Evolutionary conservation across 306 rosid species (phyloP).

Genomic region (Prosopis cineraria): DNA sequence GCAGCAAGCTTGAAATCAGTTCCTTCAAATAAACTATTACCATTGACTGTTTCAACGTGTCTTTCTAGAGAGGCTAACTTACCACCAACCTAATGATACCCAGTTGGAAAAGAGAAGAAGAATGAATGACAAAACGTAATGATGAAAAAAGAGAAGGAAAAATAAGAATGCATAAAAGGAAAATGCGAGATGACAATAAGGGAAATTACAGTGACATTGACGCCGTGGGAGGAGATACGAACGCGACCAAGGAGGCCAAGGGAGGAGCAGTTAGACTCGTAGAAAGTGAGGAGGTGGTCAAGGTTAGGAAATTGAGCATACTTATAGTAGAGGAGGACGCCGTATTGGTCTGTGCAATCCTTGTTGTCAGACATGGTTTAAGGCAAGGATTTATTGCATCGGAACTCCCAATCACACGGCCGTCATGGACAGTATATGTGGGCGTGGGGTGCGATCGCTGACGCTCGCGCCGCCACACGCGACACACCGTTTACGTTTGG

Average conservation of each 20-base stretch:
- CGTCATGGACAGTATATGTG: not conserved
- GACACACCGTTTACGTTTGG: too few relatives aligned
- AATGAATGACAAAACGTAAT: not conserved
- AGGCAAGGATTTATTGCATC: slow-evolving; percentile 14
- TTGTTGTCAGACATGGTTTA: slow-evolving; percentile 43
- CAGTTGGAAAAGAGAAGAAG: not conserved
- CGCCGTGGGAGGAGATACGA: slow-evolving; percentile 82
- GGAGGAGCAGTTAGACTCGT: slow-evolving; percentile 70
- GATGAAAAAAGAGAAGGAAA: not conserved
- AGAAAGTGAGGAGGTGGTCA: slow-evolving; percentile 59
- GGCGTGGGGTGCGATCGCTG: not conserved
- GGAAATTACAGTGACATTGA: slow-evolving; percentile 74
- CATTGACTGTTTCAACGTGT: slow-evolving; percentile 64
- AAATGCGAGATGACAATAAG: not conserved
- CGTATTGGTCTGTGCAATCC: slow-evolving; percentile 45
- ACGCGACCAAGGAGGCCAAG: slow-evolving; percentile 85
- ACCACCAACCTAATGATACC: slow-evolving; percentile 70
- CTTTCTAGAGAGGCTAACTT: slow-evolving; percentile 58
- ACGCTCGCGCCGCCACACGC: not conserved
- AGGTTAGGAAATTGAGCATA: slow-evolving; percentile 64
- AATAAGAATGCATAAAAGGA: not conserved
- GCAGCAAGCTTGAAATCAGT: slow-evolving; percentile 91
- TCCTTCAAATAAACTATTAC: slow-evolving; percentile 52
- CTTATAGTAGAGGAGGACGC: slow-evolving; percentile 76
- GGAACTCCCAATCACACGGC: not conserved